Evolutionary conservation across 495 filamentous ascomycete species (phyloP).

Genomic region (Acidomyces sp.): DNA sequence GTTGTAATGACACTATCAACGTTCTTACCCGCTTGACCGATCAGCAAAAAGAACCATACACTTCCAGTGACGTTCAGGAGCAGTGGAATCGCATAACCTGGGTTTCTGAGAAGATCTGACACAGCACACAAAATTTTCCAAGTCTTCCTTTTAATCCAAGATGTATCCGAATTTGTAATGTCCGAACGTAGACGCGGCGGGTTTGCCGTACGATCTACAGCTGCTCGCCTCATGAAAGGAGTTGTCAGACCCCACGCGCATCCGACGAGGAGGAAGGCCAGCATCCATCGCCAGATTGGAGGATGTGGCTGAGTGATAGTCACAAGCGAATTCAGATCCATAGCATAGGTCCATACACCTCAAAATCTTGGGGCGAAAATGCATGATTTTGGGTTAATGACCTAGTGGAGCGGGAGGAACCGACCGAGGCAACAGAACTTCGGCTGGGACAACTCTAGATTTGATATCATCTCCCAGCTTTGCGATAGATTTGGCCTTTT

Average conservation of each 20-base stretch:
- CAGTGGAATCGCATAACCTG: slow-evolving; percentile 72
- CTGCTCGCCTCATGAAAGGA: slow-evolving; percentile 60
- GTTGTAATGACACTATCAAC: background rate
- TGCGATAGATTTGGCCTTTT: too few species aligned
- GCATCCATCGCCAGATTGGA: slow-evolving; percentile 60
- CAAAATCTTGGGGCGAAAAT: too few species aligned
- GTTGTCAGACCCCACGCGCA: slow-evolving; percentile 73
- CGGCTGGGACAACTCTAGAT: too few species aligned
- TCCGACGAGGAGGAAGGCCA: slow-evolving; percentile 84
- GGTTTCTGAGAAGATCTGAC: slow-evolving; percentile 62
- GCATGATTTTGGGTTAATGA: too few species aligned
- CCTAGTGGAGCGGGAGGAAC: too few species aligned
- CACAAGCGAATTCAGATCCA: background rate
- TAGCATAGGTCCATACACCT: background rate
- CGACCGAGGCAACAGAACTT: too few species aligned
- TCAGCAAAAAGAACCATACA: slow-evolving; percentile 92
- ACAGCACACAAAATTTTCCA: slow-evolving; percentile 55
- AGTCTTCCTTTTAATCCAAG: slow-evolving; percentile 43
- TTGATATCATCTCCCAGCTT: too few species aligned
- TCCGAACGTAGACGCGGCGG: slow-evolving; percentile 38
- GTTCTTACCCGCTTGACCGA: slow-evolving; percentile 74
- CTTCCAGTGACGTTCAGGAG: slow-evolving; percentile 86
- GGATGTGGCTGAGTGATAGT: slow-evolving; percentile 30
- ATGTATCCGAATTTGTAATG: slow-evolving; percentile 33
- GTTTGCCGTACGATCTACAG: slow-evolving; percentile 41